Evolutionary conservation across 495 filamentous ascomycete genomes (phyloP).

Genomic region (Tuber aestivum): DNA sequence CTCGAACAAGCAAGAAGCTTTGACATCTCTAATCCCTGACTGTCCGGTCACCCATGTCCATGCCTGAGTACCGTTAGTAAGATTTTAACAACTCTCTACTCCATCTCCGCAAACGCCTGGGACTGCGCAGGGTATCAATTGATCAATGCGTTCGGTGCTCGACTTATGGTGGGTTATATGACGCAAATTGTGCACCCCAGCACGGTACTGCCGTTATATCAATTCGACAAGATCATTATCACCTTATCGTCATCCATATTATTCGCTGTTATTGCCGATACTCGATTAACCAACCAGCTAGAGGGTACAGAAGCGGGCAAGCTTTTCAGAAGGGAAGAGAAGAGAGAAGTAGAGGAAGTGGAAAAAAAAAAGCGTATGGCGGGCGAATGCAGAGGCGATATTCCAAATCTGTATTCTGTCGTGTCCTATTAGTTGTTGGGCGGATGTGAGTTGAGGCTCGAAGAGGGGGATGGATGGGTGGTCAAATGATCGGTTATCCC

Average conservation of each 20-base stretch:
- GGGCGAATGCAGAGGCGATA: background rate
- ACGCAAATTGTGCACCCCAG: background rate
- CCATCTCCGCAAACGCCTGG: background rate
- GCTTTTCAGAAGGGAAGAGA: background rate
- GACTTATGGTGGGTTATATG: background rate
- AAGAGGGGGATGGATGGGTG: background rate
- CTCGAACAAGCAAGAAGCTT: too few relatives aligned
- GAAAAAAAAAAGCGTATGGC: background rate
- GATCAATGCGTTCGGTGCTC: background rate
- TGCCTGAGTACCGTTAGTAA: background rate
- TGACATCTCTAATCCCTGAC: too few relatives aligned
- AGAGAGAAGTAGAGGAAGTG: too few relatives aligned
- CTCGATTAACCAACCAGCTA: background rate
- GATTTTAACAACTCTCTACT: background rate
- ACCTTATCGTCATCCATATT: background rate
- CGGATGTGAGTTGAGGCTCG: background rate
- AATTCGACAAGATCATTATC: background rate
- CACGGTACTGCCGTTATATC: background rate
- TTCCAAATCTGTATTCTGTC: background rate
- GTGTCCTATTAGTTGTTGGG: background rate
- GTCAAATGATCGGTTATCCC: conserved; percentile 3
- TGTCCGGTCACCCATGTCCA: too few relatives aligned
- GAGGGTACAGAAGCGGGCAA: background rate
- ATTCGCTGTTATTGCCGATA: background rate
- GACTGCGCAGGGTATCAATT: background rate